Percentiles rank a stretch among this genome's conserved stretches.
These are phyloP conservation scores for Triticum timopheevii DNA, from an alignment of 176 grass and related monocot species.

Conservation along the genomic window DNA sequence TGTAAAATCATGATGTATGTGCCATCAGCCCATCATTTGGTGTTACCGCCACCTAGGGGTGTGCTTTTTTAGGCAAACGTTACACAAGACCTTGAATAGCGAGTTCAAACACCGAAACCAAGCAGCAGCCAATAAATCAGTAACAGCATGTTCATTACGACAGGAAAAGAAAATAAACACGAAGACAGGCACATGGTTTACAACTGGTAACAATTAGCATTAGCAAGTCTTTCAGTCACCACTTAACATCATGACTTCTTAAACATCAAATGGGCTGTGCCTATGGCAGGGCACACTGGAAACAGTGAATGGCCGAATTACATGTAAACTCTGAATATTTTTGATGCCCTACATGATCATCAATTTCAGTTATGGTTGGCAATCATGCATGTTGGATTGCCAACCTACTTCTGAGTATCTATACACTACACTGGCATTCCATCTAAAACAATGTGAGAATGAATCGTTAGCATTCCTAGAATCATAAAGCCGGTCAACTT, in stretches of 20 bases:
- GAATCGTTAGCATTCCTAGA: conserved; percentile 43
- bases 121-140: not conserved
- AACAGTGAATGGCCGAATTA: not conserved
- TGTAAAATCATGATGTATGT: not conserved
- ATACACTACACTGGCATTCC: conserved; percentile 47
- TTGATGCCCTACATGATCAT: not conserved
- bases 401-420: conserved; percentile 26
- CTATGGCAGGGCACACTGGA: not conserved
- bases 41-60: not conserved
- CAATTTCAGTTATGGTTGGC: conserved; percentile 4
- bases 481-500: not conserved
- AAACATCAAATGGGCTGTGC: not conserved
- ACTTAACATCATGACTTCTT: not conserved
- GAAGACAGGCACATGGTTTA: not conserved
- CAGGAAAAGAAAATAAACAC: not conserved
- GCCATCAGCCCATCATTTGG: not conserved
- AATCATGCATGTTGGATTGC: conserved; percentile 32
- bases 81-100: not conserved
- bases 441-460: conserved; percentile 34
- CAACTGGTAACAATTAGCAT: not conserved
- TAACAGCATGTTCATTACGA: not conserved
- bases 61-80: too few relatives aligned
- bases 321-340: conserved; percentile 23
- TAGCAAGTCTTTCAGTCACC: not conserved
- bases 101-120: not conserved